These are phyloP conservation scores for Phaeoacremonium minimum DNA, from an alignment of 2,329 filamentous ascomycete genomes.

Conservation along the genomic window DNA sequence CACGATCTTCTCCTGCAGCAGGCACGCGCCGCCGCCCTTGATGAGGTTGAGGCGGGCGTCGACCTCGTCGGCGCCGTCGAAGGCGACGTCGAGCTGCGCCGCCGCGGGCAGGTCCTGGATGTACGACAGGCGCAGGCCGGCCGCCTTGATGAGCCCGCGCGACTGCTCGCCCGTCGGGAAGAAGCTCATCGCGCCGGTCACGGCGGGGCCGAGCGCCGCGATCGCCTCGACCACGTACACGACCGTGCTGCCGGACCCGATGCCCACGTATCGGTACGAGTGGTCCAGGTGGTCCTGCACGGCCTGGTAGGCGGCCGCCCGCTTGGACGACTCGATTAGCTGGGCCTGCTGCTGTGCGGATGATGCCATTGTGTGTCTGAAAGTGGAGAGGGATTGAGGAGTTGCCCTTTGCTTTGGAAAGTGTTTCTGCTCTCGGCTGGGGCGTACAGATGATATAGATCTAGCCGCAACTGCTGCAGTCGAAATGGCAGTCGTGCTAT, in stretches of 20 bases:
- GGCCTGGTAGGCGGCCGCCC: slow-evolving; percentile 68
- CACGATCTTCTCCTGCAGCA: slow-evolving; percentile 97
- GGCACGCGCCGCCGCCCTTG: slow-evolving; percentile 94
- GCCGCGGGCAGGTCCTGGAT: slow-evolving; percentile 66
- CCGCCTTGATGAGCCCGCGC: slow-evolving; percentile 76
- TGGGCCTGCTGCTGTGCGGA: slow-evolving; percentile 18
- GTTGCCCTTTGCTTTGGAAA: too few species aligned
- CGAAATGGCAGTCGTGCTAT: too few species aligned
- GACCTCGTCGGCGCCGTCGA: slow-evolving; percentile 96
- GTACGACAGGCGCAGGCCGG: slow-evolving; percentile 71
- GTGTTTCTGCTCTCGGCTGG: too few species aligned
- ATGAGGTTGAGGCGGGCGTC: slow-evolving; percentile 94
- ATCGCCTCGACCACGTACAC: slow-evolving; percentile 85
- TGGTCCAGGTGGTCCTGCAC: slow-evolving; percentile 68
- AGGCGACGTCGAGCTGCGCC: slow-evolving; percentile 75
- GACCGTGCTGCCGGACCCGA: slow-evolving; percentile 78
- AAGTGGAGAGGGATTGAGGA: too few species aligned
- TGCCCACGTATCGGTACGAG: slow-evolving; percentile 63
- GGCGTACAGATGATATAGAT: too few species aligned
- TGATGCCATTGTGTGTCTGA: slow-evolving; percentile 16
- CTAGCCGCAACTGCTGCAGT: too few species aligned
- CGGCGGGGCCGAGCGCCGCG: slow-evolving; percentile 49
- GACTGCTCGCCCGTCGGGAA: slow-evolving; percentile 91
- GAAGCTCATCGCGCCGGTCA: slow-evolving; percentile 69
- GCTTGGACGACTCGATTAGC: slow-evolving; percentile 69